Evolutionary conservation across 2,329 filamentous ascomycete species (phyloP), one percentile per base, ranked within the genome.

Genomic region (Coleophoma cylindrospora): DNA sequence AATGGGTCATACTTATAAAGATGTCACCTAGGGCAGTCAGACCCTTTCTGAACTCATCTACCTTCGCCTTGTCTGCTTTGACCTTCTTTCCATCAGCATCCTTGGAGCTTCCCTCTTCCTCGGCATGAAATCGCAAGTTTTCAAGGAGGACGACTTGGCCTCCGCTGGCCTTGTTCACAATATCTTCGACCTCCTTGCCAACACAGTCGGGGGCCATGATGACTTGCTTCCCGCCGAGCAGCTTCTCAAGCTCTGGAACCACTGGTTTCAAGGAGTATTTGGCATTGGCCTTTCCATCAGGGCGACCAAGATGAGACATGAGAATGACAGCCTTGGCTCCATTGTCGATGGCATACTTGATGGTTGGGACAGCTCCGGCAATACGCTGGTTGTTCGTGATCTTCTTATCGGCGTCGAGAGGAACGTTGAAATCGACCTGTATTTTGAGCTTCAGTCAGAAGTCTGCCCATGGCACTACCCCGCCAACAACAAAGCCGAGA

Each of bases 371-470:
- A 65, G 94, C 94, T 67, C 94, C 95, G 66, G 90, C 91, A 67
- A 99, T 99, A 72, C 94, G 91, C 79, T 99, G 94, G 75, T 86
- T 90, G 83, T 99, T 99, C 72, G 94, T 97, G 72, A 99, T 83
- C 50, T 95, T 91, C 77, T 91, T 95, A 69, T 94, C 79, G 61
- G 78, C 82, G 69, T 99, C 91, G 67, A 99, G 90, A 58, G 94
- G 94, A 51, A 99, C 95, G 75, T 99, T 99, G 86, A 99, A 99
- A 83, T 99, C 94, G 71, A 99, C 92, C 91, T 96, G 65, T 47
- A 19, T 27, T 27, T 27, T 27, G 27, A 27, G 27, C 6, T 27
- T 27, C 27, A 10, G 27, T 27, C 27, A 27, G 27, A 27, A 27
- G 27, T 27, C 27, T 27, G 27, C 27, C 9, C 27, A 27, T 27